Conservation (phyloP, 2,329 filamentous ascomycete species). For the Xylariaceae sp. region DNA sequence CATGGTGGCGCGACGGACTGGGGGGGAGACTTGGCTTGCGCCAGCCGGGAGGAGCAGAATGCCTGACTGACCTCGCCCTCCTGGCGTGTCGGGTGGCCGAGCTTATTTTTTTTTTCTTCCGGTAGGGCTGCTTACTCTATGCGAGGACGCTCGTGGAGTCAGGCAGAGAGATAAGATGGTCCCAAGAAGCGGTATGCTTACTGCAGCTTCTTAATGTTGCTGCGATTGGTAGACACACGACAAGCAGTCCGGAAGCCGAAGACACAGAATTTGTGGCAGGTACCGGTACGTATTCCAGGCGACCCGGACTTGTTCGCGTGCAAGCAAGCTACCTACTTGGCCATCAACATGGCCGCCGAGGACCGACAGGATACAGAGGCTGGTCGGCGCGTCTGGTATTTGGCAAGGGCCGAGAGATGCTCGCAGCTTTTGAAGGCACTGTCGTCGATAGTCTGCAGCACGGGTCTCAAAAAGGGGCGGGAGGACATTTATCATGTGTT, state of each 20-base stretch:
- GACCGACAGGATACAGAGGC: background rate
- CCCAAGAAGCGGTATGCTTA: too few species aligned
- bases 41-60: background rate
- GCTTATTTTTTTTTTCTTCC: too few species aligned
- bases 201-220: too few species aligned
- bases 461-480: background rate
- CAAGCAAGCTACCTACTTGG: background rate
- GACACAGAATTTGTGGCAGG: background rate
- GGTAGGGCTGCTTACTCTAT: too few species aligned
- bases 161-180: too few species aligned
- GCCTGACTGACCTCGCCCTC: background rate
- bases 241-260: too few species aligned
- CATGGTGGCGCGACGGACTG: conserved; percentile 29
- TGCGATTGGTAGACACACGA: too few species aligned
- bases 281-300: background rate
- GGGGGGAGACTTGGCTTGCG: background rate
- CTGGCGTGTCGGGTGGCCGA: background rate
- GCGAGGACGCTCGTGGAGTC: too few species aligned
- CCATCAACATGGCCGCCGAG: too few species aligned
- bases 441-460: background rate
- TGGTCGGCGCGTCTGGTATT: background rate
- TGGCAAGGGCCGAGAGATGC: background rate
- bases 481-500: background rate
- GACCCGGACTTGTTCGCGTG: background rate
- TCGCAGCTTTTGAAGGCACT: background rate